phyloP scores from a whole-genome alignment of 2,329 filamentous ascomycete species.

The Trichoderma afroharzianum region DNA sequence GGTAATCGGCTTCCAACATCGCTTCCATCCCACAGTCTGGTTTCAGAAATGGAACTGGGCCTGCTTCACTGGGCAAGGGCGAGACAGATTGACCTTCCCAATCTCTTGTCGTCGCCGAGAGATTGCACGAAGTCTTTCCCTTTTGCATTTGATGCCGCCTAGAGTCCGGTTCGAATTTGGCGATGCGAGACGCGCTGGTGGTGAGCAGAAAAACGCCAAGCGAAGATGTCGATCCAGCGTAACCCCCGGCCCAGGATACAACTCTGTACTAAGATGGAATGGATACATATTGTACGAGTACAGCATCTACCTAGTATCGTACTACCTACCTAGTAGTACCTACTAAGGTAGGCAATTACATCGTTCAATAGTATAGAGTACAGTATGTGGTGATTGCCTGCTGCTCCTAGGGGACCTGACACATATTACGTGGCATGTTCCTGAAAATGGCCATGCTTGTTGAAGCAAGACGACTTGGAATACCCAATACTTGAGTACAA shows the following conservation, averaged over 20 bases:
- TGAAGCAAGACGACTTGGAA: background rate
- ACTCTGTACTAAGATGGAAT: too few relatives aligned
- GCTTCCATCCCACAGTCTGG: conserved; percentile 9
- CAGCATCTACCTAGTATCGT: too few relatives aligned
- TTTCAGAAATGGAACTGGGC: conserved; percentile 11
- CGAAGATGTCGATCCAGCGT: background rate
- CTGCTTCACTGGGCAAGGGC: conserved; percentile 5
- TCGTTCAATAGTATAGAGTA: background rate
- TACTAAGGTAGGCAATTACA: too few relatives aligned
- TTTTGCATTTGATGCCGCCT: background rate
- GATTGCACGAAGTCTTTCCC: background rate
- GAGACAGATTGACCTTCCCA: conserved; percentile 1
- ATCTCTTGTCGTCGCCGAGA: conserved; percentile 2
- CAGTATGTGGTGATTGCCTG: background rate
- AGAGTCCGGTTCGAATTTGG: background rate
- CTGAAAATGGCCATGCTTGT: background rate
- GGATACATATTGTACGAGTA: too few relatives aligned
- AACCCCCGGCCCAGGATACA: too few relatives aligned
- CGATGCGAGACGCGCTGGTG: background rate
- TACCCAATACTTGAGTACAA: background rate
- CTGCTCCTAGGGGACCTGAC: background rate
- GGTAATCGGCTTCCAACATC: conserved; percentile 16
- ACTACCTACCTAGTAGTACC: too few relatives aligned
- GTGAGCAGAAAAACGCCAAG: background rate
- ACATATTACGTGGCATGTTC: conserved; percentile 7